Evolutionary conservation across 495 filamentous ascomycete genomes (phyloP).

Genomic region (Aspergillus mulundensis): DNA sequence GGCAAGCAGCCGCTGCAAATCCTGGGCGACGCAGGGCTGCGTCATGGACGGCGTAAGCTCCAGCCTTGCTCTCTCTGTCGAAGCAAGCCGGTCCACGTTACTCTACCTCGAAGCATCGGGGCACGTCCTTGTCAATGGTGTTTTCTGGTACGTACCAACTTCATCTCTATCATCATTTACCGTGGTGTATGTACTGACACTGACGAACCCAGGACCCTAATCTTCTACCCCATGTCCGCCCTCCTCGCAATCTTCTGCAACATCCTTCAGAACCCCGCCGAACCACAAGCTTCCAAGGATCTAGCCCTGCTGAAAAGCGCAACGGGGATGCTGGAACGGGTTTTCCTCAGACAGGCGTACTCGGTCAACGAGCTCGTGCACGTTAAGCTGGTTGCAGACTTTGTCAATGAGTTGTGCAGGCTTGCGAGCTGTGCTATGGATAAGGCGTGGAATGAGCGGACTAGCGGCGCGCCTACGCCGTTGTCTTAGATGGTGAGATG

Average conservation of each 20-base stretch:
- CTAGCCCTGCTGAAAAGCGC: slow-evolving; percentile 37
- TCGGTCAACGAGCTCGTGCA: slow-evolving; percentile 42
- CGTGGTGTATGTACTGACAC: neutral
- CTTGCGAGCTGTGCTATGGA: slow-evolving; percentile 43
- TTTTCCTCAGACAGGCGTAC: slow-evolving; percentile 36
- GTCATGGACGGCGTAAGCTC: slow-evolving; percentile 45
- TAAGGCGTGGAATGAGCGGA: slow-evolving; percentile 35
- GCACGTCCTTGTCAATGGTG: slow-evolving; percentile 37
- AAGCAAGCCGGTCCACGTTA: slow-evolving; percentile 49
- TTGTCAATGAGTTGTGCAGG: slow-evolving; percentile 42
- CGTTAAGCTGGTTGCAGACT: slow-evolving; percentile 44
- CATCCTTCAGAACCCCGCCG: slow-evolving; percentile 44
- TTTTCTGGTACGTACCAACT: slow-evolving; percentile 40
- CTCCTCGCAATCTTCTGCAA: slow-evolving; percentile 48
- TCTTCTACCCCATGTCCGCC: slow-evolving; percentile 53
- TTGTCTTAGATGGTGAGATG: neutral
- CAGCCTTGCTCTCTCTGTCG: slow-evolving; percentile 46
- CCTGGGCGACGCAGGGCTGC: slow-evolving; percentile 34
- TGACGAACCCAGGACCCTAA: slow-evolving; percentile 31
- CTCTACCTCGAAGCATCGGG: slow-evolving; percentile 41
- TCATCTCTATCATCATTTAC: neutral
- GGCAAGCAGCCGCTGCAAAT: slow-evolving; percentile 45
- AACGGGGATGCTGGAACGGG: slow-evolving; percentile 38
- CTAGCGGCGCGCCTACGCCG: slow-evolving; percentile 1
- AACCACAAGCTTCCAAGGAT: slow-evolving; percentile 42